These are phyloP conservation scores for Chrysanthemum seticuspe DNA, from an alignment of 129 eudicot species.

Conservation along the genomic window DNA sequence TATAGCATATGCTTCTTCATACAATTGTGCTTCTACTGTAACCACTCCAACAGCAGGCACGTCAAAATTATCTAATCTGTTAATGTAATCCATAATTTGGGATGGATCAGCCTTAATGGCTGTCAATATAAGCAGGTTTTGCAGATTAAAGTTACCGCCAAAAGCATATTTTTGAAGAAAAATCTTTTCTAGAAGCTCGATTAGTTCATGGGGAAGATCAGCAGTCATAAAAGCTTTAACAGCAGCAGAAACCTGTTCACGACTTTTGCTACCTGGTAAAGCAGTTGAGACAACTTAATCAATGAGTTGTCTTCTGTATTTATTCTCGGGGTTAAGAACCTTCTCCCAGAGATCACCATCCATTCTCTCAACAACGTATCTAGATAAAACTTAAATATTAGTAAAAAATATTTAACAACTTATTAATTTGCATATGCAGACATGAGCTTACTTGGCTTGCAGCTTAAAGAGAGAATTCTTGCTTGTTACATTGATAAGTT, in stretches of 20 bases:
- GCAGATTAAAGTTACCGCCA: conserved; percentile 88
- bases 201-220: conserved; percentile 94
- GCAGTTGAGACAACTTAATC: conserved; percentile 96
- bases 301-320: conserved; percentile 87
- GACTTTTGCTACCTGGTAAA: conserved; percentile 91
- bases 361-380: conserved; percentile 97
- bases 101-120: conserved; percentile 94
- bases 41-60: conserved; percentile 98
- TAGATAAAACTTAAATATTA: conserved; percentile 23
- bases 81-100: conserved; percentile 86
- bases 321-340: conserved; percentile 95
- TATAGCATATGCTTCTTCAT: conserved; percentile 91
- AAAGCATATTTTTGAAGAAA: conserved; percentile 94
- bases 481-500: too few species aligned
- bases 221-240: conserved; percentile 98
- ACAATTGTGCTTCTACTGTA: conserved; percentile 85
- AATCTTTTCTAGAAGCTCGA: conserved; percentile 94
- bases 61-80: conserved; percentile 88
- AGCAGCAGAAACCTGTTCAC: conserved; percentile 94
- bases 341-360: conserved; percentile 97
- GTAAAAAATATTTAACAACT: not conserved
- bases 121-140: conserved; percentile 83
- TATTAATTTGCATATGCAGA: too few species aligned
- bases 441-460: too few species aligned
- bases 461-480: too few species aligned